Conservation (phyloP, 306 rosid species). For the Rosa rugosa region DNA sequence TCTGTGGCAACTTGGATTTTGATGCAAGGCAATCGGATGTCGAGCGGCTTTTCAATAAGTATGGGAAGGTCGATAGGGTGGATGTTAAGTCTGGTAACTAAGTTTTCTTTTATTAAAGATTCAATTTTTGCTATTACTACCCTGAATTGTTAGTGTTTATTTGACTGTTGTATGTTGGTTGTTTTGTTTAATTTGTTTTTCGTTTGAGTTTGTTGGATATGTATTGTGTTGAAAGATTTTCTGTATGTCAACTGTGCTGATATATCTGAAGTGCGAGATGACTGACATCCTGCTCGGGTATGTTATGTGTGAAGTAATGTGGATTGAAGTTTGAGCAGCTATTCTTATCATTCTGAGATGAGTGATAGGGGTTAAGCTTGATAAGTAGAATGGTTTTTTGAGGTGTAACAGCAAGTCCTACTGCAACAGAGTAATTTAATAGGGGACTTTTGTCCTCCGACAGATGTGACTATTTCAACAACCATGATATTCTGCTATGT, state of each 20-base stretch:
- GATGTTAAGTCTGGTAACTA: constrained; percentile 75
- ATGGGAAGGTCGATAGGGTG: constrained; percentile 83
- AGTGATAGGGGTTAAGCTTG: constrained; percentile 7
- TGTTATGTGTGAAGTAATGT: constrained; percentile 12
- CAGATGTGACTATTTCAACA: constrained; percentile 3
- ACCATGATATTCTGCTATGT: background rate
- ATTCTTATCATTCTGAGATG: background rate
- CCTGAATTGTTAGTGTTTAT: background rate
- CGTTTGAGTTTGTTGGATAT: background rate
- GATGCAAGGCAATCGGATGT: constrained; percentile 77
- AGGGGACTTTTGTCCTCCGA: constrained; percentile 6
- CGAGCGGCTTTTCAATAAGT: constrained; percentile 72
- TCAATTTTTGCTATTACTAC: background rate
- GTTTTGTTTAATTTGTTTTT: background rate
- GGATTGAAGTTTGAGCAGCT: background rate
- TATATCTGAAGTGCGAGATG: background rate
- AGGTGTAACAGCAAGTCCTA: constrained; percentile 9
- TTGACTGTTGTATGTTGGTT: background rate
- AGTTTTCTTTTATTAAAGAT: background rate
- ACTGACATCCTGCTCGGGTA: constrained; percentile 10
- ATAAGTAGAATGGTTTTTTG: background rate
- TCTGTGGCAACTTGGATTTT: constrained; percentile 76
- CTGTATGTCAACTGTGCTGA: background rate
- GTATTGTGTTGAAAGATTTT: background rate
- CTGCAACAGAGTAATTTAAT: constrained; percentile 2